Evolutionary conservation across 2,329 filamentous ascomycete species (phyloP).

Genomic region (Botrytis paeoniae): DNA sequence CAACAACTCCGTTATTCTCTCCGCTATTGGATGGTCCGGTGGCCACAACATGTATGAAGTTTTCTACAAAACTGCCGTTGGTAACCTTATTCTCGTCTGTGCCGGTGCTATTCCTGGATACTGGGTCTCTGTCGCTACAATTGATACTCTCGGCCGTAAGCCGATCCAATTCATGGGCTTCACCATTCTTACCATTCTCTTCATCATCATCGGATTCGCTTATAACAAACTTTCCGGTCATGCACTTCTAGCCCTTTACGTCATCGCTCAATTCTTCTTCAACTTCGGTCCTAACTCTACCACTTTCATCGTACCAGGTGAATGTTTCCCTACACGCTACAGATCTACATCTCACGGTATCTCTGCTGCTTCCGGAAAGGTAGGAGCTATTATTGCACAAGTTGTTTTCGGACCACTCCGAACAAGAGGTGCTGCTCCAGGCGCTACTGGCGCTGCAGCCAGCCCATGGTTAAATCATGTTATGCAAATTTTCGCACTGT

Average conservation of each 20-base stretch:
- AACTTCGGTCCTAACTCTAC: conserved; percentile 68
- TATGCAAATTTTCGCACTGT: conserved; percentile 74
- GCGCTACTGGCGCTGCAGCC: conserved; percentile 28
- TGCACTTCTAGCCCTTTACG: conserved; percentile 59
- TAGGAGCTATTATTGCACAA: conserved; percentile 41
- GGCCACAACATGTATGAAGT: conserved; percentile 63
- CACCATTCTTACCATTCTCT: conserved; percentile 57
- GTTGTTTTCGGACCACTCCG: conserved; percentile 56
- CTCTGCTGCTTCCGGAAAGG: conserved; percentile 39
- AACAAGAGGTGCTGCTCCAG: conserved; percentile 37
- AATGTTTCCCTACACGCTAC: conserved; percentile 43
- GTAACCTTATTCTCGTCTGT: conserved; percentile 73
- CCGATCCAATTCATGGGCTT: conserved; percentile 69
- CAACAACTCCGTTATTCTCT: conserved; percentile 71
- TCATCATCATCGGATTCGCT: conserved; percentile 61
- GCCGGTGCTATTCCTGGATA: conserved; percentile 79
- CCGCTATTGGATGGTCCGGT: conserved; percentile 67
- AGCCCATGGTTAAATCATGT: conserved; percentile 66
- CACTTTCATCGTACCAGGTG: conserved; percentile 73
- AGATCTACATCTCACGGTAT: conserved; percentile 40
- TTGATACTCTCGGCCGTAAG: conserved; percentile 76
- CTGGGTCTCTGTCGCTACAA: conserved; percentile 71
- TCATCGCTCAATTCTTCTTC: conserved; percentile 65
- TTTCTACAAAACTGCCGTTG: conserved; percentile 70
- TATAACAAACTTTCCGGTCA: conserved; percentile 49